Evolutionary conservation across 306 rosid species (phyloP).

Genomic region (Betula pendula): DNA sequence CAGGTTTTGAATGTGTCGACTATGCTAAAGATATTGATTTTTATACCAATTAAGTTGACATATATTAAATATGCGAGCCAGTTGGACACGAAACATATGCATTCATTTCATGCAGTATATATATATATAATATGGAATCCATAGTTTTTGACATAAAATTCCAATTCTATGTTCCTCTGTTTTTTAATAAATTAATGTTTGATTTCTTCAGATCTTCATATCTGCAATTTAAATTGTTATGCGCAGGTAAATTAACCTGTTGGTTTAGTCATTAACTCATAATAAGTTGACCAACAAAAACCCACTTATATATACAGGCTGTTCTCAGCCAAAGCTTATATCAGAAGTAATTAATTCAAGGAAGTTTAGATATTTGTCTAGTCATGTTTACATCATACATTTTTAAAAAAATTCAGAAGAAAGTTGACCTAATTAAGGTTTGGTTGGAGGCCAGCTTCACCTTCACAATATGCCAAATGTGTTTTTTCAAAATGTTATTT

Average conservation of each 20-base stretch:
- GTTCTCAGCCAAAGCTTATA: background rate
- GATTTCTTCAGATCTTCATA: background rate
- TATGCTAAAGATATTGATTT: background rate
- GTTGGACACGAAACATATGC: background rate
- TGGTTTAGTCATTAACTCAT: background rate
- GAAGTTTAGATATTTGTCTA: background rate
- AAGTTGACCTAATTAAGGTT: constrained; percentile 9
- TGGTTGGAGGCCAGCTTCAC: background rate
- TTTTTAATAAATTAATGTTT: background rate
- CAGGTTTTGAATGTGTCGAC: background rate
- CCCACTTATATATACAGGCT: background rate
- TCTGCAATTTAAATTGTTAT: background rate
- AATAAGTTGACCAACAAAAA: background rate
- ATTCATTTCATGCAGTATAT: background rate
- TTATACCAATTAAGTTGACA: background rate
- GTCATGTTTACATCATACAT: background rate
- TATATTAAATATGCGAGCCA: background rate
- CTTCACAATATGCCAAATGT: background rate
- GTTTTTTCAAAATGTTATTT: background rate
- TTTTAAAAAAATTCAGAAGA: background rate
- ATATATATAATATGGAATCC: background rate
- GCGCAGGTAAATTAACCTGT: background rate
- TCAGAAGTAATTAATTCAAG: background rate
- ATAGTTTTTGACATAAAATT: background rate
- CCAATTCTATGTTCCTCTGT: background rate